Evolutionary conservation across 129 eudicot genomes (phyloP), one percentile per base, ranked within the genome.

Genomic region (Arctium lappa): DNA sequence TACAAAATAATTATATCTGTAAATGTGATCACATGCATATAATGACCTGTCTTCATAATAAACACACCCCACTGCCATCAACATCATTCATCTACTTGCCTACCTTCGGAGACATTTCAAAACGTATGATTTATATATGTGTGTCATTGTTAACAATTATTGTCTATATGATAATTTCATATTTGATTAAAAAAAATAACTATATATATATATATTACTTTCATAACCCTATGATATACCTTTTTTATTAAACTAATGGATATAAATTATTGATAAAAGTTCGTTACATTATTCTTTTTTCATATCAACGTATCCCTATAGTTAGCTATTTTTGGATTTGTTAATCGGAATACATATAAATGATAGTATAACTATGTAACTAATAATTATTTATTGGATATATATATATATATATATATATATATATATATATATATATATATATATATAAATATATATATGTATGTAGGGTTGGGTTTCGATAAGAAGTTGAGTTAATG

Each of bases 11-110:
- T 37, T 73, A 32, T 39, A 69, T 75, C 60, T 84, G 46, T 79
- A 73, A 84, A 84, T 84, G 87, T 34, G 84, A 84, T 84, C 87
- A 84, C 87, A 84, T 79, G 87, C 84, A 79, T 10, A 65, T 75
- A 22, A 40, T 79, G 84, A 68, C 76, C 87, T 79, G 84, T 79
- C 76, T 79, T 33, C 46, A 48, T 70, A 73, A 79, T 50, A 79
- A 56, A 44, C 77, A 79, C 68, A 33, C 80, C 87, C 87, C 80
- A 84, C 60, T 9, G 42, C 69, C 74, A 63, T 63, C 79, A 34
- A 34, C 79, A 79, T 78, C 87, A 7, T 84, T 73, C 75, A 12
- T 84, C 72, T 73, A 63, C 34, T 66, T 74, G 62, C 80, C 71
- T 63, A 40, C 80, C 75, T 63, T 79, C 10, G 69, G 33, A 44